These are phyloP conservation scores for Colletotrichum orbiculare DNA, from an alignment of 2,329 filamentous ascomycete species.

Conservation along the genomic window DNA sequence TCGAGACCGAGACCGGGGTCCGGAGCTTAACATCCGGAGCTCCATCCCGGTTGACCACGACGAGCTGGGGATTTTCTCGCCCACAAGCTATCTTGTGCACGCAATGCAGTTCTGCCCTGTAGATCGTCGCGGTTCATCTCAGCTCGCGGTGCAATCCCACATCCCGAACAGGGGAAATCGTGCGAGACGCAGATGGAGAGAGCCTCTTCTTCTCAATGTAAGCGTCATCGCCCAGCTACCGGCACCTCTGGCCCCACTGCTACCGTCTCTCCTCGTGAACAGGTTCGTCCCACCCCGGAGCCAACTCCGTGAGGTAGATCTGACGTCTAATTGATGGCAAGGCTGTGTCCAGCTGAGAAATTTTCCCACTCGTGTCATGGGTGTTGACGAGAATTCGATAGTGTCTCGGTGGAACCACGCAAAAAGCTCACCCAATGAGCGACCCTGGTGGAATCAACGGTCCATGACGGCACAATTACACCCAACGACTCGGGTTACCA, in stretches of 20 bases:
- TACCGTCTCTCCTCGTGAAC: neutral
- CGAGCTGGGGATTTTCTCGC: no score
- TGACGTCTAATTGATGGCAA: slow-evolving; percentile 21
- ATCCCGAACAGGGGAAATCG: neutral
- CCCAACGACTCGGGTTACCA: slow-evolving; percentile 17
- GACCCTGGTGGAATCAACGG: neutral
- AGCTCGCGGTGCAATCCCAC: neutral
- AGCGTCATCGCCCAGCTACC: slow-evolving; percentile 20
- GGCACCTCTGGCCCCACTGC: neutral
- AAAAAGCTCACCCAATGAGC: neutral
- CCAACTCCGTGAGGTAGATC: slow-evolving; percentile 20
- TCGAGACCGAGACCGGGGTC: neutral
- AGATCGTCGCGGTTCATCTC: slow-evolving; percentile 4
- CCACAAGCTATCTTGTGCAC: no score
- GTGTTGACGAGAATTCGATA: neutral
- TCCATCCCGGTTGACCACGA: neutral
- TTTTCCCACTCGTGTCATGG: neutral
- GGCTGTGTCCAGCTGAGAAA: neutral
- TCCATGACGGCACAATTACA: slow-evolving; percentile 34
- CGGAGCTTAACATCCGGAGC: slow-evolving; percentile 27
- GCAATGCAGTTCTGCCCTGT: no score
- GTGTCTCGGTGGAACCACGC: neutral
- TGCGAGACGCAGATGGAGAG: neutral
- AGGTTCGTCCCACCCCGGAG: slow-evolving; percentile 11
- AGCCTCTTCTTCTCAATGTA: slow-evolving; percentile 14